Base-by-base conservation (phyloP, 768 basidiomycete genomes). In the Serendipita sp. region DNA sequence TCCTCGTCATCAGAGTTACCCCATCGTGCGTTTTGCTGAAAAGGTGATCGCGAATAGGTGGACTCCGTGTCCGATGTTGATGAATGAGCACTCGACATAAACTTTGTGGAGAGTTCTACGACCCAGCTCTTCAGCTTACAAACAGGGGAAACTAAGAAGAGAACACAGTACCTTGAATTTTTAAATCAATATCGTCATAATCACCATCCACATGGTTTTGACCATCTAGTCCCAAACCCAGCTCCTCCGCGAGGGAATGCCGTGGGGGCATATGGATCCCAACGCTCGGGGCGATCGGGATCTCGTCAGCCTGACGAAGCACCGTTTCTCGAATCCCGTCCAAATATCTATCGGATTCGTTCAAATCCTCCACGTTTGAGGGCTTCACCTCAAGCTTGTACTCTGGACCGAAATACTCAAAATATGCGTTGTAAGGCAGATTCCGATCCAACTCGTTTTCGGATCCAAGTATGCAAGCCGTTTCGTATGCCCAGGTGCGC, bases 401-500 rank as follows among this genome's bases (percentile, higher is more conserved):
- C 65, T 93, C 77, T 16, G 95, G 95, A 0, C 94, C 96, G 71
- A 94, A 98, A 85, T 93, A 99, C 72, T 98, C 95, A 70, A 97
- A 90, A 71, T 92, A 95, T 67, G 85, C 82, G 72, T 85, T 89
- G 82, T 84, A 91, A 1, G 88, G 89, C 63, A 92, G 73, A 67
- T 88, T 86, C 20, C 79, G 78, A 69, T 90, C 85, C 61, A 89
- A 84, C 13, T 80, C 79, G 43, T 88, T 76, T 69, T 93, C 86
- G 48, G 88, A 79, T 1, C 90, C 94, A n/a, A 93, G 80, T 22
- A 91, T 90, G 68, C 94, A 88, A 0, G 92, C 95, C 0, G 96
- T 99, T 73, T 99, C 95, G 75, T 90, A 95, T 31, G 93, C 85
- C 95, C 95, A 99, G 38, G 86, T 83, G 48, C 91, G 80, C 3